Evolutionary conservation across 352 stramenopile genomes (phyloP), one percentile per base, ranked within the genome.

Genomic region (Elongisporangium prolatum): DNA sequence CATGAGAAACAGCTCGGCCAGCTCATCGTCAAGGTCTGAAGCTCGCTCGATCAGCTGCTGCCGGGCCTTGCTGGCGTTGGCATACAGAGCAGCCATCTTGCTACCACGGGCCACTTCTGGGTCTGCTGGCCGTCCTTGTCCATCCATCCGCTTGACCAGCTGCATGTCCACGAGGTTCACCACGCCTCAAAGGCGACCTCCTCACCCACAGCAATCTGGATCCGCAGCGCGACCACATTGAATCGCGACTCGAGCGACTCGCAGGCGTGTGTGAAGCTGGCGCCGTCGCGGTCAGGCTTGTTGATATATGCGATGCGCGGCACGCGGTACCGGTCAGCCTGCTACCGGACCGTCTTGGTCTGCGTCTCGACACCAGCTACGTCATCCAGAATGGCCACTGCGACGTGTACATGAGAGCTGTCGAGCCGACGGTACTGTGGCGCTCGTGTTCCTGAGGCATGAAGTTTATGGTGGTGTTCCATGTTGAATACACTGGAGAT

Each of bases 371-470:
- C 97, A 28, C 97, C 97, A 0, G 96, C 95, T 21, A 99, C 97
- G 52, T 91, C 96, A 74, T 99, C 97, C 50, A 99, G 88, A 21
- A 99, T 92, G 0, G 96, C 90, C 18, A 99, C 86, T n/a, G 94
- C 97, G 54, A 97, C 97, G 73, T 99, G 97, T 52, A 99, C 28
- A 91, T 98, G 50, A 98, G 98, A 50, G 97, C 96, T 7, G 97
- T 96, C 49, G 91, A 95, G 52, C 95, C 96, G 67, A 99, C 99
- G 2, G 97, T 99, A 72, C 99, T 99, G 53, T 97, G 97, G 24
- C 96, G 86, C 74, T 99, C 96, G 63, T 97, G 91, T 72, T 99
- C 97, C 66, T 97, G 91, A 17, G 80, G 72, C 69, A 94, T 75
- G 61, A 90, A 94, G 64, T 95, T 83, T 71, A 91, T 92, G 10